Evolutionary conservation across 257 asterid genomes (phyloP).

Genomic region (Lantana camara): DNA sequence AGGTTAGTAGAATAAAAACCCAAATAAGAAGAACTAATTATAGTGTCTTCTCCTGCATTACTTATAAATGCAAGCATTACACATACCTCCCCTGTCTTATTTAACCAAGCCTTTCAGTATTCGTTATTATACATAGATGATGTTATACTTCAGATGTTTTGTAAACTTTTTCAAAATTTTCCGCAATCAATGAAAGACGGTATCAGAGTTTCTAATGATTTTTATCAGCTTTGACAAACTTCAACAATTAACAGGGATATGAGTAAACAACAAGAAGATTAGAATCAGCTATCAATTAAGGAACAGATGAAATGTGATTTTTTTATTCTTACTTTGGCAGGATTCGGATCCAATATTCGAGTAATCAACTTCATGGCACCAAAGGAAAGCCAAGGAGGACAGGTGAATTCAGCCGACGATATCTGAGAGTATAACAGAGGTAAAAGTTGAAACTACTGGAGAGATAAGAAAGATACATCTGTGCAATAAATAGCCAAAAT

Average conservation of each 20-base stretch:
- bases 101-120: no score
- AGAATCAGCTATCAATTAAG: background rate
- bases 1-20: background rate
- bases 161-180: no score
- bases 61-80: no score
- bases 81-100: no score
- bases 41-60: no score
- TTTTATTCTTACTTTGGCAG: conserved; percentile 57
- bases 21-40: no score
- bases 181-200: no score
- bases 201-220: no score
- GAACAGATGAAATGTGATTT: background rate
- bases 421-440: conserved; percentile 47
- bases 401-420: conserved; percentile 79
- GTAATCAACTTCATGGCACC: conserved; percentile 79
- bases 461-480: background rate
- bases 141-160: no score
- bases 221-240: no score
- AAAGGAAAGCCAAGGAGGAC: conserved; percentile 98
- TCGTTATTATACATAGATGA: no score
- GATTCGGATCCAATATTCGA: conserved; percentile 83
- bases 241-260: no score
- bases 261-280: background rate
- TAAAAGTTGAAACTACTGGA: conserved; percentile 24
- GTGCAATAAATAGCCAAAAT: conserved; percentile 21